Evolutionary conservation across 768 basidiomycete species (phyloP), one percentile per base, ranked within the genome.

Genomic region (Termitomyces sp.): DNA sequence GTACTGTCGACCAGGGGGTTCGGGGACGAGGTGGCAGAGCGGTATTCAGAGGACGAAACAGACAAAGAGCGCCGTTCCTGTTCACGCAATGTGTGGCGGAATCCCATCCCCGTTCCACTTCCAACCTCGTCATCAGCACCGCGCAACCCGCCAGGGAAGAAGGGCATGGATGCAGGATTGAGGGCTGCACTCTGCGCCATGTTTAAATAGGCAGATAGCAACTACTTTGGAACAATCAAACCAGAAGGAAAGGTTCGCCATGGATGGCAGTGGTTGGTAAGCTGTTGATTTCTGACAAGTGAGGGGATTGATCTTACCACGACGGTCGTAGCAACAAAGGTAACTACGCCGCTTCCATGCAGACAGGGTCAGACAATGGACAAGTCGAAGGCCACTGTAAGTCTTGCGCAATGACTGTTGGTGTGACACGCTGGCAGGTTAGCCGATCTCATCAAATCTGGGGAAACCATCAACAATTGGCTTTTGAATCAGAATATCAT

Each of bases 91-190:
- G 74, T 68, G 63, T 77, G 78, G 50, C 71, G 70, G 64, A 81
- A 80, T 55, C 73, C 72, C 45, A 82, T 69, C 56, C 73, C 74
- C 42, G 81, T 69, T 58, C 73, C 74, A 65, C 68, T 71, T 50
- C 70, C 67, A 49, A 72, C 75, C 54, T 86, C 85, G 58, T 86
- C 84, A 56, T 85, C 85, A 65, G 68, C 75, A 63, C 76, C 67
- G 62, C 84, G 83, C 64, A 82, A 68, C 66, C 77, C 80, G 55
- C 87, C 87, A 60, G 90, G 90, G 70, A 90, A 90, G 81, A 92
- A 92, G 51, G 90, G 90, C 69, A 85, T 85, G 58, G 90, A 92
- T 60, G 88, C 79, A 62, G 90, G 89, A 72, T 92, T 91, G 65
- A 92, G 76, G 59, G 87, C 80, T 66, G 82, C 86, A 66, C 84